Percentiles rank a stretch among this genome's conserved stretches.
Evolutionary conservation across 345 rosid species (phyloP).

Genomic region (Populus ilicifolia): DNA sequence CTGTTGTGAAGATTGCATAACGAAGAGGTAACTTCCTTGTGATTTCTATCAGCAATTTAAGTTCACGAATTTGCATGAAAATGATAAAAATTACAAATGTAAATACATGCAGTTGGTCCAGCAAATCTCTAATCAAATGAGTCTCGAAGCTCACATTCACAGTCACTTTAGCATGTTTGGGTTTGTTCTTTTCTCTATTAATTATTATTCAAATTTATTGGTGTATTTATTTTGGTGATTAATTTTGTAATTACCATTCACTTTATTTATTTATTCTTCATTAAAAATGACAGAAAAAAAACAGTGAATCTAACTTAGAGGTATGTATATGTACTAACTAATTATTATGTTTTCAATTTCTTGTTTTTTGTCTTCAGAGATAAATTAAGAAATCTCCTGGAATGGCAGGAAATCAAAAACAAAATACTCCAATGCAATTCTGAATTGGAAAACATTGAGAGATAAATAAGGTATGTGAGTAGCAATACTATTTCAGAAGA

Average conservation of each 20-base stretch:
- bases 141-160: slow-evolving; percentile 6
- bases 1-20: neutral
- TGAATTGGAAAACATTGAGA: slow-evolving; percentile 19
- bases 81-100: neutral
- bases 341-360: neutral
- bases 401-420: slow-evolving; percentile 7
- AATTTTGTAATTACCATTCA: no score
- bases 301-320: neutral
- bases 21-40: slow-evolving; percentile 6
- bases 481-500: no score
- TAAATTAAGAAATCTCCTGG: neutral
- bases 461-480: slow-evolving; percentile 12
- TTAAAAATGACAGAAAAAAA: neutral
- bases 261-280: neutral
- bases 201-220: neutral
- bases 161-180: neutral
- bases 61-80: neutral
- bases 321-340: neutral
- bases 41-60: neutral
- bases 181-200: slow-evolving; percentile 9
- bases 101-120: slow-evolving; percentile 6
- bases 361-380: neutral
- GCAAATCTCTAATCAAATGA: slow-evolving; percentile 10
- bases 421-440: neutral
- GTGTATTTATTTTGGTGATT: neutral